Conservation (phyloP, 2,329 filamentous ascomycete genomes). For the Penicillium sumatraense region DNA sequence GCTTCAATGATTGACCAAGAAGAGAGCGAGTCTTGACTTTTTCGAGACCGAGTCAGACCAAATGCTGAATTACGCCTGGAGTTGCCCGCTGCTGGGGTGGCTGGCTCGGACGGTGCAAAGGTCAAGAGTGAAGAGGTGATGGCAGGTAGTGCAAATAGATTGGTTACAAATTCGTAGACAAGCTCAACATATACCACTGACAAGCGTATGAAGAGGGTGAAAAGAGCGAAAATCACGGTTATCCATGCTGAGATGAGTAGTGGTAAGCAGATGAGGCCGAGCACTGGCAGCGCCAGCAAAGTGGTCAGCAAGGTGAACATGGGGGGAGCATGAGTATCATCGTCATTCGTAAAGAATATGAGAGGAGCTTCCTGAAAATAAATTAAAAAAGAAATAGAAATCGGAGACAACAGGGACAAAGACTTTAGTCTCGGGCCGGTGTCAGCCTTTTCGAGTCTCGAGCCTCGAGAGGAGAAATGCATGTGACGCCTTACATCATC, state of each 20-base stretch:
- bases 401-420: too few relatives aligned
- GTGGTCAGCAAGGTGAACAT: conserved; percentile 37
- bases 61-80: conserved; percentile 32
- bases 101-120: conserved; percentile 35
- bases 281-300: conserved; percentile 62
- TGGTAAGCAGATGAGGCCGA: conserved; percentile 66
- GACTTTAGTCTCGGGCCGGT: too few relatives aligned
- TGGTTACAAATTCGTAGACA: conserved; percentile 60
- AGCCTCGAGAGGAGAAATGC: conserved; percentile 15
- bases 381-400: background rate
- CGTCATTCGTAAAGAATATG: background rate
- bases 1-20: conserved; percentile 6
- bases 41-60: conserved; percentile 17
- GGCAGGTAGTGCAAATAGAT: conserved; percentile 52
- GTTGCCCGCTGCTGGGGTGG: conserved; percentile 25
- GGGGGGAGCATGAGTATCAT: conserved; percentile 16
- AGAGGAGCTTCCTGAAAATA: background rate
- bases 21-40: conserved; percentile 14
- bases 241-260: conserved; percentile 66
- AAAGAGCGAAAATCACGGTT: conserved; percentile 66
- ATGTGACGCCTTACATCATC: conserved; percentile 30
- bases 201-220: conserved; percentile 64
- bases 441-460: background rate
- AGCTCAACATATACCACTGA: conserved; percentile 68
- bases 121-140: conserved; percentile 34